Percentiles rank a stretch among this genome's conserved stretches.
Conservation (phyloP, 768 basidiomycete genomes). For the Trametes cingulata region DNA sequence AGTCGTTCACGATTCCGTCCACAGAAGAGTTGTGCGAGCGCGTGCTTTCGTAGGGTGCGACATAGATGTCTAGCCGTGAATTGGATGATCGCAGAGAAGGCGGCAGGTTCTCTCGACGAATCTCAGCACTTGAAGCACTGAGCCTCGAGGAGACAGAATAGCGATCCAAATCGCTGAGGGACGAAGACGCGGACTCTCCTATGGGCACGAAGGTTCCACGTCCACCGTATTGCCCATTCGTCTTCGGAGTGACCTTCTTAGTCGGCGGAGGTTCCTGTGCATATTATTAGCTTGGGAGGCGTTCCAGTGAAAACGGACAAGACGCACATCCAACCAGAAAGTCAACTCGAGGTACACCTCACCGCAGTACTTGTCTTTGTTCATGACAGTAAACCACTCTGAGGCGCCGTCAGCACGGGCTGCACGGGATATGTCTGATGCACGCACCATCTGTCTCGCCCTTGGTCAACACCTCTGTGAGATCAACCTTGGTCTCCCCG, state of each 20-base stretch:
- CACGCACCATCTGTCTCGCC: constrained; percentile 94
- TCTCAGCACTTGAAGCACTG: constrained; percentile 23
- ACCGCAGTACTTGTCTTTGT: constrained; percentile 92
- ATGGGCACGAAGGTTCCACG: constrained; percentile 71
- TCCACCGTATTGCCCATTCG: constrained; percentile 66
- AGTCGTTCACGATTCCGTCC: constrained; percentile 61
- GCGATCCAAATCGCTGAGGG: constrained; percentile 23
- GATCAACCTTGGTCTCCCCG: constrained; percentile 85
- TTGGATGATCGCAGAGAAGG: constrained; percentile 62
- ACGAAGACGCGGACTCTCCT: constrained; percentile 26
- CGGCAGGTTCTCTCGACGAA: constrained; percentile 54
- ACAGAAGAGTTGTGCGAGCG: constrained; percentile 36
- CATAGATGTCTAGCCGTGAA: constrained; percentile 69
- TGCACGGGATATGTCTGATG: not conserved
- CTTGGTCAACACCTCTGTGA: constrained; percentile 87
- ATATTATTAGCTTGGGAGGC: not conserved
- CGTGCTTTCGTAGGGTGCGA: constrained; percentile 68
- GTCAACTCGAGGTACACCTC: constrained; percentile 97
- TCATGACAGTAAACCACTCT: constrained; percentile 94
- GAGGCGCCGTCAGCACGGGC: constrained; percentile 18
- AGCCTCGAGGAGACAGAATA: constrained; percentile 15
- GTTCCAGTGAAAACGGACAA: not conserved
- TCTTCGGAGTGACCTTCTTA: constrained; percentile 57
- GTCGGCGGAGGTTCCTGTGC: constrained; percentile 75
- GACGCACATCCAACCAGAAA: constrained; percentile 89